Evolutionary conservation across 2,329 filamentous ascomycete genomes (phyloP).

Genomic region (Ophiostoma sp.): DNA sequence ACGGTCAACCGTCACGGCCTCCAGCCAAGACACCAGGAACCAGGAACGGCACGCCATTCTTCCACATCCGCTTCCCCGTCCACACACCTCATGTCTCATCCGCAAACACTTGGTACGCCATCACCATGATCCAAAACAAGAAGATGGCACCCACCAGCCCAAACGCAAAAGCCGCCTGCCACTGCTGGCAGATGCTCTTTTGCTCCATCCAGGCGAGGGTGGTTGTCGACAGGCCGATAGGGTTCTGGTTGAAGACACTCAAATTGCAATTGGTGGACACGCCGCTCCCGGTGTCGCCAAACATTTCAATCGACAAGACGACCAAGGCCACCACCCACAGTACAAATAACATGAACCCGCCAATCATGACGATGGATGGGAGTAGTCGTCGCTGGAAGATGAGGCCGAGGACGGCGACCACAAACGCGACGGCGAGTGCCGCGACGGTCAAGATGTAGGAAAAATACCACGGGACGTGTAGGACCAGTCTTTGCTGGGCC

Average conservation of each 20-base stretch:
- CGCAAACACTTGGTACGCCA: conserved; percentile 65
- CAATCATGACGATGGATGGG: conserved; percentile 62
- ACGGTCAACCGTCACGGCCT: background rate
- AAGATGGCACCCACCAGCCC: conserved; percentile 60
- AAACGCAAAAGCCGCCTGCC: conserved; percentile 66
- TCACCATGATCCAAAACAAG: conserved; percentile 67
- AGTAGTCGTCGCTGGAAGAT: conserved; percentile 62
- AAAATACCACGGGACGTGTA: conserved; percentile 67
- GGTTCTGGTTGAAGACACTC: conserved; percentile 54
- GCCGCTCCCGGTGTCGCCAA: conserved; percentile 55
- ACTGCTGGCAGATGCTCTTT: conserved; percentile 63
- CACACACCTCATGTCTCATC: conserved; percentile 29
- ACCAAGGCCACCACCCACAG: conserved; percentile 68
- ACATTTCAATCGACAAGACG: conserved; percentile 62
- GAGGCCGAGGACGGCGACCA: conserved; percentile 63
- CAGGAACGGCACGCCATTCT: background rate
- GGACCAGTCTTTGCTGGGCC: conserved; percentile 55
- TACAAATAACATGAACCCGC: conserved; percentile 65
- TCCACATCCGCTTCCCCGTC: too few relatives aligned
- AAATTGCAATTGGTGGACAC: conserved; percentile 62
- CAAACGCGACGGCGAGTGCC: conserved; percentile 64
- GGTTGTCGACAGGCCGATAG: conserved; percentile 51
- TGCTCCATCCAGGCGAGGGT: conserved; percentile 67
- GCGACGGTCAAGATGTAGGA: conserved; percentile 63
- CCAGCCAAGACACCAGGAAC: too few relatives aligned